A percentile compares a stretch with the other conserved stretches of the same genome.
These are phyloP conservation scores for Boletus rufocinnamomeus DNA, from an alignment of 768 basidiomycete genomes.

Conservation along the genomic window DNA sequence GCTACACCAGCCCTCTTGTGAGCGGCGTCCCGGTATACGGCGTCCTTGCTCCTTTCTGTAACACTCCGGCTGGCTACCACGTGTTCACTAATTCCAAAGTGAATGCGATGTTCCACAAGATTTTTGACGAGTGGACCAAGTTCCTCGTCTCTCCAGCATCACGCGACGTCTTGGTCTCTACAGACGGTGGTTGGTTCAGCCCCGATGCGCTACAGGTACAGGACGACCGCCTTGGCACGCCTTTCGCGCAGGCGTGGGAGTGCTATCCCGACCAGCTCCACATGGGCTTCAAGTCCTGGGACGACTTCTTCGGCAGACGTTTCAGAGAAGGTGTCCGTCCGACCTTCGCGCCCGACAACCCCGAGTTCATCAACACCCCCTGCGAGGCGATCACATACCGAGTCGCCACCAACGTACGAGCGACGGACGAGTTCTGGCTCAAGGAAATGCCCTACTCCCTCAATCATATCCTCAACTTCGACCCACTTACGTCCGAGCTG, in stretches of 20 bases:
- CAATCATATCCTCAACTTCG: constrained; percentile 50
- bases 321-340: constrained; percentile 46
- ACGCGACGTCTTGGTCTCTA: not conserved
- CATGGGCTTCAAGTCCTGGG: constrained; percentile 52
- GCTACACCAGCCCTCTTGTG: constrained; percentile 23
- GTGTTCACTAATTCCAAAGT: constrained; percentile 17
- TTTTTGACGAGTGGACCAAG: not conserved
- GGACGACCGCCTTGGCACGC: not conserved
- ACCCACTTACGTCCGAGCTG: constrained; percentile 43
- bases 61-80: constrained; percentile 24
- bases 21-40: constrained; percentile 27
- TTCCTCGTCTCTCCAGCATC: not conserved
- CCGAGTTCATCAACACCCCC: constrained; percentile 45
- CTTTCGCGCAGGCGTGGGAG: not conserved
- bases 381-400: constrained; percentile 57
- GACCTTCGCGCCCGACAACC: constrained; percentile 28
- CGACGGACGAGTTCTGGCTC: constrained; percentile 55
- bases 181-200: not conserved
- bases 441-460: constrained; percentile 66
- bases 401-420: constrained; percentile 41
- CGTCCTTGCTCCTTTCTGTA: constrained; percentile 26
- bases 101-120: not conserved
- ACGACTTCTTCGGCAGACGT: constrained; percentile 55
- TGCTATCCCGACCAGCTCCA: constrained; percentile 34
- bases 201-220: too few relatives aligned